phyloP scores from a whole-genome alignment of 2,329 filamentous ascomycete genomes.

The Purpureocillium lavendulum region DNA sequence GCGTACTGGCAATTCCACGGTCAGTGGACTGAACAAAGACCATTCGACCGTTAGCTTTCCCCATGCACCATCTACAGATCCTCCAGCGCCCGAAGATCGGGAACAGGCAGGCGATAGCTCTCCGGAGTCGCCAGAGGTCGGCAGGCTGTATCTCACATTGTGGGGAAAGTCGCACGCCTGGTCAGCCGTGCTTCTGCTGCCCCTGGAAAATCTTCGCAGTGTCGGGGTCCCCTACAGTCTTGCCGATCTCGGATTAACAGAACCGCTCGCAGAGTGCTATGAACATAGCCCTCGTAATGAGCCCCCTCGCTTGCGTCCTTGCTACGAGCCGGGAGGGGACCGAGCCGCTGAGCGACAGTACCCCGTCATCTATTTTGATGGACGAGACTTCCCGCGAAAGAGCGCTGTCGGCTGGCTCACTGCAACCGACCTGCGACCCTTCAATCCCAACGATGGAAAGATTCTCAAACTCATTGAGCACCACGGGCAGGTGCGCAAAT shows the following conservation, averaged over 20 bases:
- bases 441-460: slow-evolving; percentile 1
- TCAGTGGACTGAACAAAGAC: not conserved
- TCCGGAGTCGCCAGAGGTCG: not conserved
- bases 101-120: not conserved
- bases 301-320: slow-evolving; percentile 5
- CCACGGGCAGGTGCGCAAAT: slow-evolving; percentile 4
- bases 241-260: slow-evolving; percentile 2
- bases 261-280: slow-evolving; percentile 2
- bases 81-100: not conserved
- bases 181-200: slow-evolving; percentile 6
- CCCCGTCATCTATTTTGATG: slow-evolving; percentile 13
- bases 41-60: not conserved
- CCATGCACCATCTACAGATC: not conserved
- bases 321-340: slow-evolving; percentile 5
- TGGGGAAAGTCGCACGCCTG: slow-evolving; percentile 7
- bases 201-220: not conserved
- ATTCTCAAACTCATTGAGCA: slow-evolving; percentile 4
- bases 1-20: not conserved
- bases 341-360: slow-evolving; percentile 9
- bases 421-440: slow-evolving; percentile 8
- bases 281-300: not conserved
- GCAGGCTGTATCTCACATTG: slow-evolving; percentile 3
- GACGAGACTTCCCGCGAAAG: slow-evolving; percentile 8
- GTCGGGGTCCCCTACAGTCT: slow-evolving; percentile 2
- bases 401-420: slow-evolving; percentile 12